Base-by-base conservation (phyloP, 345 rosid genomes). In the Cardiospermum halicacabum region DNA sequence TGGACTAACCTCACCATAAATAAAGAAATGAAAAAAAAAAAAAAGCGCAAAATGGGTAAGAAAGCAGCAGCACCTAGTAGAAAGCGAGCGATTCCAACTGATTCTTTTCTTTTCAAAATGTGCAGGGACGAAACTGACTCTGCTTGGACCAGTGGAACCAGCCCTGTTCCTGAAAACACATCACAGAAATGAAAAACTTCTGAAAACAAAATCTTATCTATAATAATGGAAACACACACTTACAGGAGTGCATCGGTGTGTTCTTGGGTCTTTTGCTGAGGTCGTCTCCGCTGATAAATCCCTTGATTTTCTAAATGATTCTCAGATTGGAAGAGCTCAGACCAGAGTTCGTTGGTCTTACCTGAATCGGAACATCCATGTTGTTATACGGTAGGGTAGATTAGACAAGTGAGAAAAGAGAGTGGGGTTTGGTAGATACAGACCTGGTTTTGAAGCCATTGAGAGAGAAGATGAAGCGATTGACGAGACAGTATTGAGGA, bases 31-130 rank as follows among this genome's bases (percentile, higher is more conserved):
- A 13, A 24, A 39, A 26, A 56, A 32, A 65, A 2, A 37, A 19
- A 16, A 3, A 63, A 19, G 25, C 36, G 56, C 3, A 2, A 22
- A 57, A 9, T 2, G 31, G 31, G n/a, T n/a, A n/a, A 27, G 2
- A 15, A 13, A 37, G 53, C 19, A 7, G 26, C 1, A 16, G 21
- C 25, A 94, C 99, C 97, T 91, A 77, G 84, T 87, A 62, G 99
- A 94, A 66, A 94, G 95, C 1, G 96, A 79, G 48, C 95, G 92
- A 74, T 87, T 79, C 99, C 97, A 88, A 78, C 97, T 94, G 70
- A 81, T 59, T 65, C 97, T 30, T 12, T 50, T 80, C 85, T 85
- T 84, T 0, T 53, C 69, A 11, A 32, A 80, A 1, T 56, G 68
- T 39, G 39, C 68, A 50, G 76, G 80, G 40, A 69, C 88, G 2